Evolutionary conservation across 192 early-diverging fungal species (phyloP).

Genomic region (Coemansia sp.): DNA sequence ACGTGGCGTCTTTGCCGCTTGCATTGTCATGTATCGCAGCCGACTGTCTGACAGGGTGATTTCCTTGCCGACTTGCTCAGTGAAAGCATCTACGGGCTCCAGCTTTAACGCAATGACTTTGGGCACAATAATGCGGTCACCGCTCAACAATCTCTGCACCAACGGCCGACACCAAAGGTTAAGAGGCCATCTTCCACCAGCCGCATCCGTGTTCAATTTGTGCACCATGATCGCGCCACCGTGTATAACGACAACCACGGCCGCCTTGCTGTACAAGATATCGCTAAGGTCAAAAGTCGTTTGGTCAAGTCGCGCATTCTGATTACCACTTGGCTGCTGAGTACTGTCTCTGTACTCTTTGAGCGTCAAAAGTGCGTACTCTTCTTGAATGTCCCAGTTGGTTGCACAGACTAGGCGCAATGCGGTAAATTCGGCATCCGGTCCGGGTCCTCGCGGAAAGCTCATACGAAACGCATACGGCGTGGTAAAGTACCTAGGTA

Average conservation of each 20-base stretch:
- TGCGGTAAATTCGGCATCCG: background rate
- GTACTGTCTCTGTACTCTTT: background rate
- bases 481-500: background rate
- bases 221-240: constrained; percentile 8
- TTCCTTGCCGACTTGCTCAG: constrained; percentile 9
- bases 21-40: background rate
- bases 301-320: background rate
- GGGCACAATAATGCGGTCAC: background rate
- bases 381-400: background rate
- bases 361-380: background rate
- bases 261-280: constrained; percentile 10
- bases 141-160: background rate
- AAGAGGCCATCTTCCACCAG: background rate
- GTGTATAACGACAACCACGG: constrained; percentile 1
- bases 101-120: background rate
- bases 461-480: constrained; percentile 21
- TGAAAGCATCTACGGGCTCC: background rate
- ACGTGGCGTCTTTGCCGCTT: background rate
- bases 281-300: background rate
- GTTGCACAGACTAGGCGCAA: constrained; percentile 2
- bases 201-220: background rate
- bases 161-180: background rate
- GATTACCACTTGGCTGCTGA: background rate
- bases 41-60: constrained; percentile 8
- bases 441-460: background rate